Evolutionary conservation across 331 rosid genomes (phyloP), one percentile per base, ranked within the genome.

Genomic region (Pyrus hybrid): DNA sequence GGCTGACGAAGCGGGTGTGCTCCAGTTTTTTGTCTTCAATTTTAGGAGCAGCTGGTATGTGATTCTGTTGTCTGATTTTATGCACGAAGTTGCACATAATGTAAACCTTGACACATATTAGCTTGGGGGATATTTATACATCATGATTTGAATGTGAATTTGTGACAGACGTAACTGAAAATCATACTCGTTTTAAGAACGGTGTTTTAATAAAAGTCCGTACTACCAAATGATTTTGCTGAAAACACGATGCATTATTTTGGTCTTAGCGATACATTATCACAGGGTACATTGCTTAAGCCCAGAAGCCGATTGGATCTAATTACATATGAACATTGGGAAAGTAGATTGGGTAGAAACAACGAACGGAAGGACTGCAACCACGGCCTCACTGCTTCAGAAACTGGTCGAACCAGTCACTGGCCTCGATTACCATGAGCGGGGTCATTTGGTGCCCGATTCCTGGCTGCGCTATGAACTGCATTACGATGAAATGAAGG

Each of bases 331-430:
- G 29, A 62, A 28, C 66, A 8, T 4, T 8, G 22, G 66, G 41
- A 20, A 13, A 30, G 3, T 71, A 18, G 9, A 56, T 56, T 33
- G 13, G 7, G 4, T 2, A 21, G 45, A 37, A 37, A 29, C 18
- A 33, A 18, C 5, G 11, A 70, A 20, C 30, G 6, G 10, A 29
- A 26, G 10, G 32, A 17, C 2, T 10, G n/a, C 13, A 16, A 41
- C 17, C 2, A 2, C 29, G 23, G 61, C 49, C 30, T 76, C 67
- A 76, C 67, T 70, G 81, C 77, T 66, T 86, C 16, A 93, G 80
- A 71, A 85, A 85, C 67, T 68, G 82, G 68, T 90, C 96, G 80
- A 93, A 88, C 98, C 97, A 93, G 71, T 88, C 80, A 29, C 91
- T 77, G 33, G 90, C 89, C 84, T 93, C 92, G 75, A 77, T 86